Base-by-base conservation (phyloP, 2,329 filamentous ascomycete genomes). In the Curvularia eragrostidis region DNA sequence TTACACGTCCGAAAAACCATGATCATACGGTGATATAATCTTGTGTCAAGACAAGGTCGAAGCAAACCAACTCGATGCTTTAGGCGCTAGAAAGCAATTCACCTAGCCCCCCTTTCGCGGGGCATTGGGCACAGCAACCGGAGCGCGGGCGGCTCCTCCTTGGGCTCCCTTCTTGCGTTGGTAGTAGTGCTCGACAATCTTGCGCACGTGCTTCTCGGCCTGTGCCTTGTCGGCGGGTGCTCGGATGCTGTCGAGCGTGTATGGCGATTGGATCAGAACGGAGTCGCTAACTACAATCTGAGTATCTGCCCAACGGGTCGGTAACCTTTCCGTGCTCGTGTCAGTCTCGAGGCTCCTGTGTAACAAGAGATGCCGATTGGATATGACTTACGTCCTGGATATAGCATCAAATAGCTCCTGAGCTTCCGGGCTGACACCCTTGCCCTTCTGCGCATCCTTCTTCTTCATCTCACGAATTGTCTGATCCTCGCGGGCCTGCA, bases 351-450 rank as follows among this genome's bases (percentile, higher is more conserved):
- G 18, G 15, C 13, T n/a, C 8, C 4, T 10, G 1, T 44, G 8
- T n/a, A 9, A 5, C 4, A 24, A 18, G 23, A 19, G 18, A 8
- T 1, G 36, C 21, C 39, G 12, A 24, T 19, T 24, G 36, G 41
- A 12, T 13, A 8, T 15, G 21, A 72, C 80, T 61, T 69, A 87
- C 73, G 85, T 85, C 65, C 84, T 81, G 59, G 81, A 82, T 52
- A 89, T 80, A 10, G 83, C 81, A 76, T 89, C 85, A 65, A 86
- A 89, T 15, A 89, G 77, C 52, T 87, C 85, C 74, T 89, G 87
- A 24, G 83, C 86, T 62, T 87, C 85, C 36, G 78, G 81, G 36
- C 80, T 84, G 7, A 88, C 86, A 9, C 85, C 85, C 73, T 85
- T 87, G 53, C 85, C 86, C 57, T 82, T 80, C 53, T 82, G 81